These are phyloP conservation scores for Diaporthe citriasiana DNA, from an alignment of 2,329 filamentous ascomycete species.

Conservation along the genomic window DNA sequence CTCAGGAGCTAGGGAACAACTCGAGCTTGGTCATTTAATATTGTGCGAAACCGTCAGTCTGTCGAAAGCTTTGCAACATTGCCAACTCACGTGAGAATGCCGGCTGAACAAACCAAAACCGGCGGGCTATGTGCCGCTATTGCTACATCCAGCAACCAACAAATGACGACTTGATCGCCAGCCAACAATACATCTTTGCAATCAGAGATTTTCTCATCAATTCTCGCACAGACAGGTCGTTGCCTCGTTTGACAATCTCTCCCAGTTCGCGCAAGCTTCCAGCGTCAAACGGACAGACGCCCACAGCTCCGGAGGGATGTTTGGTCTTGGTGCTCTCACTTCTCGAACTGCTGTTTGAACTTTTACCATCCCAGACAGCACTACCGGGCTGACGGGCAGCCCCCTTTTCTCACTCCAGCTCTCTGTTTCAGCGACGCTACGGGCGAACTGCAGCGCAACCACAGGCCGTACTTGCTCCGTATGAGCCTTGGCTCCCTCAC, in stretches of 20 bases:
- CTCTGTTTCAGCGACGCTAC: conserved; percentile 36
- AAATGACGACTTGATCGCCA: conserved; percentile 29
- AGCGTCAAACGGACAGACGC: not conserved
- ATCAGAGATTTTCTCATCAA: not conserved
- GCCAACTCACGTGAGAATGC: not conserved
- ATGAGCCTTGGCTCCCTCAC: conserved; percentile 12
- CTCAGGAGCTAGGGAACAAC: not conserved
- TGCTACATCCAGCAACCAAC: conserved; percentile 9
- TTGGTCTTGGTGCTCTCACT: conserved; percentile 30
- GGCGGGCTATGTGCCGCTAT: not conserved
- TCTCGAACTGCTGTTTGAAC: conserved; percentile 32
- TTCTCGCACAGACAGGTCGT: conserved; percentile 18
- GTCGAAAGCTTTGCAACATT: not conserved
- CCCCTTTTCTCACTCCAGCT: conserved; percentile 18
- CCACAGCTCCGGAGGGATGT: not conserved
- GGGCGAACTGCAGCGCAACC: conserved; percentile 1
- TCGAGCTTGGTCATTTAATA: not conserved
- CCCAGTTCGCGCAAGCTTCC: not conserved
- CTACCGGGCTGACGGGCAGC: conserved; percentile 6
- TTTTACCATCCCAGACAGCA: conserved; percentile 22
- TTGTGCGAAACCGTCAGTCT: not conserved
- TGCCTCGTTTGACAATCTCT: conserved; percentile 23
- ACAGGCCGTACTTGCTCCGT: not conserved
- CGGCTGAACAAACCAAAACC: not conserved
- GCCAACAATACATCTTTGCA: conserved; percentile 10